Evolutionary conservation across 108 stramenopile species (phyloP).

Genomic region (Cyclotella cryptica): DNA sequence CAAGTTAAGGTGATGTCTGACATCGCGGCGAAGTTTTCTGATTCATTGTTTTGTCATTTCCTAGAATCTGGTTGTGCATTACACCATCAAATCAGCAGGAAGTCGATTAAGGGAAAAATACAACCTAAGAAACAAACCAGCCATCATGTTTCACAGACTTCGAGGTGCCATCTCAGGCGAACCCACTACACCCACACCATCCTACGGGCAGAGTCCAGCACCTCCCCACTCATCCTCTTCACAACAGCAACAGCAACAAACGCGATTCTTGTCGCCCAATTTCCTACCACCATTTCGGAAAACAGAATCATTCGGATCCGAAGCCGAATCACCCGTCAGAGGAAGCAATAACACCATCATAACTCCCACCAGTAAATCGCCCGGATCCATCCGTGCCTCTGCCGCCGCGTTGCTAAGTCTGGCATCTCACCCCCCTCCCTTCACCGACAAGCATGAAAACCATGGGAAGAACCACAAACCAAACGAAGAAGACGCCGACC

Average conservation of each 20-base stretch:
- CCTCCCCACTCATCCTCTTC: conserved; percentile 7
- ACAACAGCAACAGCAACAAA: conserved; percentile 7
- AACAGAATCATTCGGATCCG: conserved; percentile 12
- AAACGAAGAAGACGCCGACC: neutral
- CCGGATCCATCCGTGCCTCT: conserved; percentile 38
- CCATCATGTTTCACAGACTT: conserved; percentile 24
- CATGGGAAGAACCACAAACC: neutral
- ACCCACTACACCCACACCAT: conserved; percentile 8
- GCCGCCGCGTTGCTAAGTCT: conserved; percentile 31
- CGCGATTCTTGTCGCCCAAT: conserved; percentile 3
- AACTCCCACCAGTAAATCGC: conserved; percentile 33
- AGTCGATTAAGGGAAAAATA: neutral
- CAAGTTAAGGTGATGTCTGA: no score
- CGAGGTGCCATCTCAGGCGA: conserved; percentile 22
- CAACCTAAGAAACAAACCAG: neutral
- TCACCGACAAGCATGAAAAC: neutral
- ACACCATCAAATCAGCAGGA: neutral
- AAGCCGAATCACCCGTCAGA: conserved; percentile 12
- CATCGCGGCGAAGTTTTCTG: no score
- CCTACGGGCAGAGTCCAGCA: neutral
- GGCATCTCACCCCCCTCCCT: conserved; percentile 23
- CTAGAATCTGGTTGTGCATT: no score
- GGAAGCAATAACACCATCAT: conserved; percentile 7
- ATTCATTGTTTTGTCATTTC: no score
- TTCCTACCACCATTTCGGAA: conserved; percentile 12